Base-by-base conservation (phyloP, 1,139 yeast genomes). In the Zygoascus sp. region DNA sequence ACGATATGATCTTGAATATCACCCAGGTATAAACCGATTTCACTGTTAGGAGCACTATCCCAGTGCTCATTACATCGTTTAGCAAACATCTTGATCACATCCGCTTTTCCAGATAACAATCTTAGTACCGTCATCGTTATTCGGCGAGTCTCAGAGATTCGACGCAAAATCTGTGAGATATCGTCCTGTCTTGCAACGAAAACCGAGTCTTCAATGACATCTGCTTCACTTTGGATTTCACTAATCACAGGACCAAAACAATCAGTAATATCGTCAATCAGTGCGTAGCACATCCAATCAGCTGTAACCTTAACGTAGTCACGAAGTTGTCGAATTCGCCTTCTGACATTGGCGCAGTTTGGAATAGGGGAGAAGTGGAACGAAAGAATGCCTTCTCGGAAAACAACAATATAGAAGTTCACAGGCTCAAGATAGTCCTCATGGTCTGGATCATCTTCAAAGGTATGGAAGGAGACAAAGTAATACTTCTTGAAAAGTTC, bases 1-100 rank as follows among this genome's bases (percentile, higher is more conserved):
- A 90, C 81, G 59, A 90, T 86, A 76, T 90, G 98, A 75, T 90
- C 97, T 69, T 90, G 97, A 60, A 90, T 90, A 80, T 92, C 98
- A 50, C 97, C 97, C 53, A 92, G 69, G 64, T 90, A 92, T 53
- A 92, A 73, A 2, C 71, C 72, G 57, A 72, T 71, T 43, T 71
- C 76, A 15, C 64, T 63, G 44, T 65, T 60, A 5, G 75, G 72
- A 32, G 69, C 70, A 36, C 63, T 65, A 32, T 64, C 65, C 64
- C 69, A 52, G 54, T 70, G 57, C 74, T 92, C 97, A 58, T 85
- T 94, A 66, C 97, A 90, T 61, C 98, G 76, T 63, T 92, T 92
- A 34, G 97, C 95, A 73, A 92, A 89, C 95, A 90, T 92, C 61
- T 87, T 86, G 59, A 92, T 88, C 50, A 92, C 98, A 65, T 94